phyloP scores from a whole-genome alignment of 768 basidiomycete species.

The Xanthoconium stramineum region DNA sequence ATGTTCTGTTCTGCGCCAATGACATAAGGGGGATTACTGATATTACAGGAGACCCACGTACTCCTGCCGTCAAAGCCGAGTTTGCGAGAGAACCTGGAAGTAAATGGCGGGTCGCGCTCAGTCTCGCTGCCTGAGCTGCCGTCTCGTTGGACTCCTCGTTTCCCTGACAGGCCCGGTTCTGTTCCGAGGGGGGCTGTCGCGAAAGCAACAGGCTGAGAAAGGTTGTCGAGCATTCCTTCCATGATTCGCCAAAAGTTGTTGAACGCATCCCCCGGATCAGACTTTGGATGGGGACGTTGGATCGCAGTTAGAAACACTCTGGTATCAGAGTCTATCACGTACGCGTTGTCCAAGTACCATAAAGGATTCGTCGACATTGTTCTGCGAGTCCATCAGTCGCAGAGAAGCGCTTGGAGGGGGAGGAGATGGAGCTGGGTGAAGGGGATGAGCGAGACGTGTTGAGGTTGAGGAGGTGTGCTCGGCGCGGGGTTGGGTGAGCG shows the following conservation, averaged over 20 bases:
- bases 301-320: not conserved
- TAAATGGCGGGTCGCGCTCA: slow-evolving; percentile 62
- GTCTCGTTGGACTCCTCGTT: slow-evolving; percentile 39
- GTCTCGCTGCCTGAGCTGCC: slow-evolving; percentile 62
- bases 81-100: slow-evolving; percentile 51
- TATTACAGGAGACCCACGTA: slow-evolving; percentile 3
- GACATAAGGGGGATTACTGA: slow-evolving; percentile 5
- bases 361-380: slow-evolving; percentile 81
- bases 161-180: slow-evolving; percentile 26
- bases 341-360: slow-evolving; percentile 84
- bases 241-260: slow-evolving; percentile 88
- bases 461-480: slow-evolving; percentile 23
- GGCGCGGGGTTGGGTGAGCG: slow-evolving; percentile 21
- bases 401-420: slow-evolving; percentile 40
- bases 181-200: slow-evolving; percentile 71
- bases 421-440: slow-evolving; percentile 39
- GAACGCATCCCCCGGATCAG: slow-evolving; percentile 83
- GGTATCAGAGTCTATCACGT: slow-evolving; percentile 14
- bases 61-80: slow-evolving; percentile 29
- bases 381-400: slow-evolving; percentile 47
- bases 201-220: slow-evolving; percentile 79
- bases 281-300: slow-evolving; percentile 36
- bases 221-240: slow-evolving; percentile 81
- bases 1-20: slow-evolving; percentile 16
- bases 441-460: slow-evolving; percentile 9